Base-by-base conservation (phyloP, 768 basidiomycete genomes). In the Dacryopinax spathularia region DNA sequence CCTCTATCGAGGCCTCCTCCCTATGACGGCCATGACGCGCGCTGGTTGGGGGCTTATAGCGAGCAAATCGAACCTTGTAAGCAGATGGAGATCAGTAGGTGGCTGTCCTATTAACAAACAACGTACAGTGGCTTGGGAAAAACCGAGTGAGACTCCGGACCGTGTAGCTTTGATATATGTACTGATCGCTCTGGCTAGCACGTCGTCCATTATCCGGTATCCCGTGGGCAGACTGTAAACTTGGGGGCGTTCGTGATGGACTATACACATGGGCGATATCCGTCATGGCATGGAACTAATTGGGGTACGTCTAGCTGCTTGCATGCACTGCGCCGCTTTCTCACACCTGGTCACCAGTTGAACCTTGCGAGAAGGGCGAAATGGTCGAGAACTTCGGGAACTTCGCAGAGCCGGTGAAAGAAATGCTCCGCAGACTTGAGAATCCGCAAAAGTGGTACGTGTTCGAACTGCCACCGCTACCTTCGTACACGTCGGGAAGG, bases 401-500 rank as follows among this genome's bases (percentile, higher is more conserved):
- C 25, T 56, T 27, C 25, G 7, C 25, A 3, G 25, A 3, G 5
- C 29, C 48, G 13, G 3, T 56, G 25, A 22, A 56, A 29, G 31
- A 9, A 9, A 56, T 56, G 48, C 20, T 56, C 25, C 3, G 6
- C 9, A 29, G 29, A 13, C 3, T 56, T 7, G 29, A 25, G 6
- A 56, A 56, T 9, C 48, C 48, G 6, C 48, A 27, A 2, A 56
- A 56, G 48, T 56, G 48, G n/a, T n/a, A n/a, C n/a, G n/a, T 82
- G 2, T 76, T 79, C 64, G 68, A 69, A 20, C 65, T 83, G n/a
- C 71, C 70, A 5, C 73, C 74, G 5, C 68, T 83, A 15, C 73
- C 76, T 0, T 70, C 71, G 6, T 81, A 75, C 65, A 75, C 75
- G 1, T 68, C 69, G 20, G 76, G 74, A 13, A 70, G 72, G 2